phyloP scores from a whole-genome alignment of 495 filamentous ascomycete genomes.

The Aspergillus bridgeri region DNA sequence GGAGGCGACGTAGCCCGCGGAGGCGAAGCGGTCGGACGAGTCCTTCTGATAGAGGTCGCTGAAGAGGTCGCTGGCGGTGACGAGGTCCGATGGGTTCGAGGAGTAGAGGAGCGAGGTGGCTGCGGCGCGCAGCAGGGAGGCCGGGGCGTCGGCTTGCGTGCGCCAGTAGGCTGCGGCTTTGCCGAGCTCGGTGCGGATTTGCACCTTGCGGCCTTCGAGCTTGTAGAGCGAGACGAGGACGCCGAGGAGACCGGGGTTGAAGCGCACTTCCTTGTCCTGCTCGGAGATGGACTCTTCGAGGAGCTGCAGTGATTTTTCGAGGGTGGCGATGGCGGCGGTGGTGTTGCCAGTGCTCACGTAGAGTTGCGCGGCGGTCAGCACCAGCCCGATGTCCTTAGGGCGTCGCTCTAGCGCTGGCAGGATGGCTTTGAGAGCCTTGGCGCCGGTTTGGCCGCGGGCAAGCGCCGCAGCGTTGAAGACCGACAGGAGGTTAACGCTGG shows the following conservation, averaged over 20 bases:
- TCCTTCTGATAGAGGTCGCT: conserved; percentile 58
- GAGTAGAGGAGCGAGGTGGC: conserved; percentile 77
- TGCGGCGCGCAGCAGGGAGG: conserved; percentile 70
- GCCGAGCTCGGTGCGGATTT: conserved; percentile 66
- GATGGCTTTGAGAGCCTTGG: conserved; percentile 68
- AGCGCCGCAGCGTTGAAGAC: conserved; percentile 80
- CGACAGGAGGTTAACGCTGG: conserved; percentile 60
- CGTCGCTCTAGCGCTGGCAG: conserved; percentile 70
- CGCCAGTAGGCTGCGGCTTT: conserved; percentile 84
- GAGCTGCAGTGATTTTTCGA: conserved; percentile 70
- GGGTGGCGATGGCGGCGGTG: conserved; percentile 66
- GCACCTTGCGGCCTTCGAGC: conserved; percentile 69
- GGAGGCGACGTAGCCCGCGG: conserved; percentile 81
- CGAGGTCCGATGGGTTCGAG: conserved; percentile 59
- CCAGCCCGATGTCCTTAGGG: conserved; percentile 78
- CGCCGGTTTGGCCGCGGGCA: conserved; percentile 58
- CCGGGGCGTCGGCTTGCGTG: conserved; percentile 46
- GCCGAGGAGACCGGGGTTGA: conserved; percentile 82
- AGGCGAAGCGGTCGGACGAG: conserved; percentile 58
- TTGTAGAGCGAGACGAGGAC: conserved; percentile 78
- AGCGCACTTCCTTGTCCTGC: conserved; percentile 65
- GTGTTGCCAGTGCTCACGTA: conserved; percentile 74
- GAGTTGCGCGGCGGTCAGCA: conserved; percentile 80
- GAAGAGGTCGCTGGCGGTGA: conserved; percentile 72
- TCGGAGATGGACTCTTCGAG: conserved; percentile 66